Conservation (phyloP, 306 rosid genomes). For the Cicer bijugum region DNA sequence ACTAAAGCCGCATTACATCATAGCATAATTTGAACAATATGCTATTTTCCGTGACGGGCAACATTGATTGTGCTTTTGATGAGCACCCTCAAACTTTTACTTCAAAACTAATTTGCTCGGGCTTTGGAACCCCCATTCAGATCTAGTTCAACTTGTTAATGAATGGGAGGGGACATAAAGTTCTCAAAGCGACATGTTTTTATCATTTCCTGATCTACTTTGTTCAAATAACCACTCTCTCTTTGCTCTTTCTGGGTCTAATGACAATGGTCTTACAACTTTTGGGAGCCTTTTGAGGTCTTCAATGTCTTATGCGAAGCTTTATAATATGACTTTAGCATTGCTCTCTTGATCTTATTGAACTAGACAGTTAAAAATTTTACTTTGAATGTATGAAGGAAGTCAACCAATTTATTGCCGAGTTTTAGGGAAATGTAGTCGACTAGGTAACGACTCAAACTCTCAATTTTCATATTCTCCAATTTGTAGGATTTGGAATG, state of each 20-base stretch:
- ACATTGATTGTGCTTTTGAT: background rate
- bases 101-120: constrained; percentile 21
- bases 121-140: background rate
- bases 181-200: background rate
- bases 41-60: too few relatives aligned
- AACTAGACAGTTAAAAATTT: background rate
- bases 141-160: constrained; percentile 3
- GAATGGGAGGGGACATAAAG: background rate
- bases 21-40: too few relatives aligned
- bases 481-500: background rate
- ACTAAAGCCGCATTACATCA: too few relatives aligned
- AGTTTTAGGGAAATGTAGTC: background rate
- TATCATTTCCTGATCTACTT: background rate
- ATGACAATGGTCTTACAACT: constrained; percentile 2
- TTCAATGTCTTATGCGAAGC: background rate
- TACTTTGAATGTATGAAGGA: background rate
- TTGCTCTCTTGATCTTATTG: constrained; percentile 5
- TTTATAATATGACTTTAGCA: constrained; percentile 7
- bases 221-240: constrained; percentile 8
- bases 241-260: background rate
- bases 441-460: background rate
- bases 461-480: background rate
- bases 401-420: constrained; percentile 14
- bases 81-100: constrained; percentile 3
- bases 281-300: background rate